phyloP scores from a whole-genome alignment of 768 basidiomycete species.

The Panus rudis region DNA sequence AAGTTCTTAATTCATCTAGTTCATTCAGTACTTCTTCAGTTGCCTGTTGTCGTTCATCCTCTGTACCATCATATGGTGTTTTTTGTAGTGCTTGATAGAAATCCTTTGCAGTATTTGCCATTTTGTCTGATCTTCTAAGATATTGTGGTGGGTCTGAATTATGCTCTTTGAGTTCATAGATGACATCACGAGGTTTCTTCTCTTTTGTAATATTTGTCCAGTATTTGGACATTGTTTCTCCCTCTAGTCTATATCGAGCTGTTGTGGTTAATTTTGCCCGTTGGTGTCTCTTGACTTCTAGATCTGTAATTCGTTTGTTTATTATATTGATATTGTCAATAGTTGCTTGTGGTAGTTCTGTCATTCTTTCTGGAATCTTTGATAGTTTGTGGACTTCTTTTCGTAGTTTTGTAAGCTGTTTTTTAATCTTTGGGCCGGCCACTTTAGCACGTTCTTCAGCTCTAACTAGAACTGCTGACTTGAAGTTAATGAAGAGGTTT shows the following conservation, averaged over 20 bases:
- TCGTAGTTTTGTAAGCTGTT: neutral
- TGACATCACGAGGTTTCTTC: conserved; percentile 4
- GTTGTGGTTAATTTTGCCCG: neutral
- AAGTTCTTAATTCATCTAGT: no score
- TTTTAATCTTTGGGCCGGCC: neutral
- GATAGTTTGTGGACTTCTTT: neutral
- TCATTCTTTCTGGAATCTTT: neutral
- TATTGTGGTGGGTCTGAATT: neutral
- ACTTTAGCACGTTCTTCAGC: neutral
- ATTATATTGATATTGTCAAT: neutral
- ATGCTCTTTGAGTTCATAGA: neutral
- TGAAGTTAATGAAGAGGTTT: neutral
- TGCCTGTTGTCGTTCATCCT: no score
- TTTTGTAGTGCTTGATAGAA: neutral
- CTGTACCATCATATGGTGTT: neutral
- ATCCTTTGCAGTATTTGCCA: neutral
- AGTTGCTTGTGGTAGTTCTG: neutral
- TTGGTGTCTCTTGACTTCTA: neutral
- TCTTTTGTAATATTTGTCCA: conserved; percentile 5
- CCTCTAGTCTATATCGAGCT: neutral
- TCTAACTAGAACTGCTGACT: neutral
- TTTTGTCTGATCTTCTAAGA: neutral
- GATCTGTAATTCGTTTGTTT: neutral
- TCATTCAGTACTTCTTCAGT: no score
- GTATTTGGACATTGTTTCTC: conserved; percentile 6